Evolutionary conservation across 768 basidiomycete species (phyloP), one percentile per base, ranked within the genome.

Genomic region (Exsudoporus frostii): DNA sequence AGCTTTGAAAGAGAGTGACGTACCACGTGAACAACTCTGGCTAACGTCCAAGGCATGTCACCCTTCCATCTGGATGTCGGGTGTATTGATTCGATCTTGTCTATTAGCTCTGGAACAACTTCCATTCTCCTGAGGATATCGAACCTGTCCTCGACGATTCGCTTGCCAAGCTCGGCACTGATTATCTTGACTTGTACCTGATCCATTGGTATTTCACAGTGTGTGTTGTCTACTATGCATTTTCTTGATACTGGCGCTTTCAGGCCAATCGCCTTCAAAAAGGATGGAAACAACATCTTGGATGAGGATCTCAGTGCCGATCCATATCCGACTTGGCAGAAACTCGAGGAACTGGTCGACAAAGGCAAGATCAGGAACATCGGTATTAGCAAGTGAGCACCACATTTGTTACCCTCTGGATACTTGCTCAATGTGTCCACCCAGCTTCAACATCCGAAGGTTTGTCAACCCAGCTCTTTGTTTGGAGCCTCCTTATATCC

Each of bases 121-220:
- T 86, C 71, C 89, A 92, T 62, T 74, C 77, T 4, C 89, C 90
- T 0, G 81, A 85, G 53, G 84, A 88, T 59, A 78, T 91, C 24
- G 88, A 89, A 62, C 60, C 77, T 1, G 76, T 76, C 11, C 74
- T 91, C 9, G 84, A 90, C 58, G 83, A 89, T 53, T 82, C 86
- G 0, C 75, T 89, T 8, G 56, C 68, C 9, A 79, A 74, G 57
- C 79, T 90, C 3, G 79, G 79, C 3, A 83, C 81, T 1, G 78
- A 85, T 38, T 90, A 91, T 66, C 76, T 93, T 46, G 90, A 92
- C 66, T 67, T 92, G 44, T 92, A 91, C 65, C 72, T 93, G 45
- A 87, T 91, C 54, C 88, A 90, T 63, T 92, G 88, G 88, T 86
- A 61, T 15, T 71, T 59, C 40, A 30, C 38, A 7, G 5, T 30